Base-by-base conservation (phyloP, 352 stramenopile species). In the Globisporangium radiosum region DNA sequence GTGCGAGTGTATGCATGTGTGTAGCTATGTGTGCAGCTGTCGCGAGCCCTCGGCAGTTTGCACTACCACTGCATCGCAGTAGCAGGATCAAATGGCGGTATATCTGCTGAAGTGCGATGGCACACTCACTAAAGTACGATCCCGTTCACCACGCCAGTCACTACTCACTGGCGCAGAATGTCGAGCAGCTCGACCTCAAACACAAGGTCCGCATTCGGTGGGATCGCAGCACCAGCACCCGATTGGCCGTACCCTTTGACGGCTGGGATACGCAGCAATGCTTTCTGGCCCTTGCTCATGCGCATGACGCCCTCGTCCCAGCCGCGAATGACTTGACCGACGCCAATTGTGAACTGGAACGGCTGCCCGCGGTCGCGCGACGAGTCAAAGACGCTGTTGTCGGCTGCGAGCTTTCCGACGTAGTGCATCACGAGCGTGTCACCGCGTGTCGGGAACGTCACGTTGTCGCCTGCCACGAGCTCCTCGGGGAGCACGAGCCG, bases 281-380 rank as follows among this genome's bases (percentile, higher is more conserved):
- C 90, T 63, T 92, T 95, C 76, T 98, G 91, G 36, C 95, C 94
- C 52, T 98, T 87, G 59, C 77, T 96, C 95, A 99, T 98, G 70
- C 91, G 74, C 73, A 97, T 78, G 36, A 99, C 92, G 17, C 94
- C 86, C 63, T 98, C 89, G 68, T 98, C 94, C 94, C 92, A 99
- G 48, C 94, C 94, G 63, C 93, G 82, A 71, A 98, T 98, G 11
- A 98, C 93, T 66, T 97, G 81, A 8, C 81, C 84, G 11, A 87
- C 72, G 42, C 82, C 82, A 50, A 94, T 85, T 52, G 79, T 71
- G 68, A 94, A 94, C 66, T 87, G 68, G 68, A 94, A 94, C 14
- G 85, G 85, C 68, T 87, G 66, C 5, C 73, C 77, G 50, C 85
- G 81, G 59, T 86, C 71, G 44, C 64, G 78, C 49, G 80, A 90